These are phyloP conservation scores for Schizophyllum amplum DNA, from an alignment of 1,284 basidiomycete genomes.

Conservation along the genomic window DNA sequence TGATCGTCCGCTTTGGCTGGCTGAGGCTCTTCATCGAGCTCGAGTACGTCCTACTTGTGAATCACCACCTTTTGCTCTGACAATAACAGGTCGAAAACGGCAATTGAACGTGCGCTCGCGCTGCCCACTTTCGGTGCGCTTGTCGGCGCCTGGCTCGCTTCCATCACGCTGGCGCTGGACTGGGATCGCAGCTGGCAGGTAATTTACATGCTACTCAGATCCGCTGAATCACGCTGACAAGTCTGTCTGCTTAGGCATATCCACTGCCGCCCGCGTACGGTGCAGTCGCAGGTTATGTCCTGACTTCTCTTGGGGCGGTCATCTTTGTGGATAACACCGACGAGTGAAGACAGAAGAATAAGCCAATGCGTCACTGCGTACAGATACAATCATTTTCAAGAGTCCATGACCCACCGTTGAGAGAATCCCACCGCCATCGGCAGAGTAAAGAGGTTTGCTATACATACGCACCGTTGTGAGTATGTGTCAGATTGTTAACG, in stretches of 20 bases:
- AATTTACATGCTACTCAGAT: conserved; percentile 17
- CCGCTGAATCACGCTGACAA: conserved; percentile 1
- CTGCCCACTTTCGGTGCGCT: conserved; percentile 72
- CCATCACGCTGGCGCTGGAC: conserved; percentile 80
- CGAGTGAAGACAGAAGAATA: no score
- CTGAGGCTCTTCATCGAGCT: conserved; percentile 73
- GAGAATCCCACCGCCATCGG: no score
- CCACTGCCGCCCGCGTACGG: conserved; percentile 71
- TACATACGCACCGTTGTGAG: no score
- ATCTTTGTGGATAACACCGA: conserved; percentile 2
- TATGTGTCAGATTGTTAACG: no score
- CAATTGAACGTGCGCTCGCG: conserved; percentile 70
- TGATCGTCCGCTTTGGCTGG: conserved; percentile 53
- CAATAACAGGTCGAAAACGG: conserved; percentile 32
- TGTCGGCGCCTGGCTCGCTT: conserved; percentile 73
- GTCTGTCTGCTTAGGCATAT: conserved; percentile 47
- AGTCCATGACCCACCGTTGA: no score
- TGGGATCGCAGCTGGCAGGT: conserved; percentile 98
- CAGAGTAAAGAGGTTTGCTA: no score
- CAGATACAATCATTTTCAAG: no score
- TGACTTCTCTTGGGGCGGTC: conserved; percentile 53
- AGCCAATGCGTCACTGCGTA: no score
- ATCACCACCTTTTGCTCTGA: conserved; percentile 4
- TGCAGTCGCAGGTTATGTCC: conserved; percentile 59
- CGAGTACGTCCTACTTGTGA: conserved; percentile 43